Percentiles rank a stretch among this genome's conserved stretches.
phyloP scores from a whole-genome alignment of 2,329 filamentous ascomycete genomes.

The Curvularia spicifera region DNA sequence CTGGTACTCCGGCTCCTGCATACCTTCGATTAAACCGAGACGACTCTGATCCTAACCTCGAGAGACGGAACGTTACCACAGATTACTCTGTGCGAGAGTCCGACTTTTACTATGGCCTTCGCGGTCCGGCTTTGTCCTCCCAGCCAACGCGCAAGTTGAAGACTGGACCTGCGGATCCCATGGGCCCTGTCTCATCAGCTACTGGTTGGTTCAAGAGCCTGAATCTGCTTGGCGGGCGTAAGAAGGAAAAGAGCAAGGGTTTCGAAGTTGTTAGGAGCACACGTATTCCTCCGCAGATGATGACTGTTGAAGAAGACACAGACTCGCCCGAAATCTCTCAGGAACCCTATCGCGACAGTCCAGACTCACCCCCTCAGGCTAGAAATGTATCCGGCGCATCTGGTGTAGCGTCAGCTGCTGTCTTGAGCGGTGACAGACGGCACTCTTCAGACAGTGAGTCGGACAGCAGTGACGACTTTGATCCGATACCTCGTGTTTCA shows the following conservation, averaged over 20 bases:
- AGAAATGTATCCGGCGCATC: slow-evolving; percentile 15
- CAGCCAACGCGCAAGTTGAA: slow-evolving; percentile 83
- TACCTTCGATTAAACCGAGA: slow-evolving; percentile 58
- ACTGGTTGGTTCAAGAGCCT: slow-evolving; percentile 81
- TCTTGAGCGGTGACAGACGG: slow-evolving; percentile 40
- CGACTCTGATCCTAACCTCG: slow-evolving; percentile 62
- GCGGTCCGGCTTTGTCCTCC: slow-evolving; percentile 84
- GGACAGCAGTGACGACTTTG: slow-evolving; percentile 52
- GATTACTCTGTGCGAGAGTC: slow-evolving; percentile 95
- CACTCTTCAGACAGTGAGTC: slow-evolving; percentile 53
- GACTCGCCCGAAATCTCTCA: slow-evolving; percentile 44
- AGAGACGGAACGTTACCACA: slow-evolving; percentile 63
- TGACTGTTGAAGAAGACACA: slow-evolving; percentile 69
- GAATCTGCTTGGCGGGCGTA: slow-evolving; percentile 77
- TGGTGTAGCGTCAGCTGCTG: slow-evolving; percentile 25
- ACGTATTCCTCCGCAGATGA: slow-evolving; percentile 76
- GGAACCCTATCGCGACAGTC: slow-evolving; percentile 63
- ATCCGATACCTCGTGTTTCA: slow-evolving; percentile 52
- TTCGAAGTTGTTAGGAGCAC: slow-evolving; percentile 95
- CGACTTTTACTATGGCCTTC: slow-evolving; percentile 94
- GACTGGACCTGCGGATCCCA: slow-evolving; percentile 93
- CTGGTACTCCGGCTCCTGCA: slow-evolving; percentile 52
- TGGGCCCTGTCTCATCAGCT: slow-evolving; percentile 85
- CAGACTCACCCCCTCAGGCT: slow-evolving; percentile 35
- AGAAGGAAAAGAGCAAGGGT: slow-evolving; percentile 92